Conservation (phyloP, 83 land plant genomes). For the Isoetes engelmannii region DNA sequence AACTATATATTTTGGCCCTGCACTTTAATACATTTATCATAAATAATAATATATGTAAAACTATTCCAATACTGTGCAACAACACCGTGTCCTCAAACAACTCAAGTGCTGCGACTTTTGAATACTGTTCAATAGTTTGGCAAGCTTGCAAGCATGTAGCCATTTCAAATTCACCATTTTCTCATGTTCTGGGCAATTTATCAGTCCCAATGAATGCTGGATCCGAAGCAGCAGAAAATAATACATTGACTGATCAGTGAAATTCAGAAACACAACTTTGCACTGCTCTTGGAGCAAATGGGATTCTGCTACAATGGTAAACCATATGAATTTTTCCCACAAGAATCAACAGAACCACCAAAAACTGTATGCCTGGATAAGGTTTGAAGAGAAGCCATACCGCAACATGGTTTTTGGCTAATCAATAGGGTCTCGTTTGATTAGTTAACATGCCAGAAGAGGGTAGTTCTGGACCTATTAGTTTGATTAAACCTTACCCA, state of each 20-base stretch:
- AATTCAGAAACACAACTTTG: conserved; percentile 55
- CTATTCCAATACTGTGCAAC: conserved; percentile 21
- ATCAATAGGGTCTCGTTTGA: conserved; percentile 60
- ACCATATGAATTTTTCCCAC: conserved; percentile 31
- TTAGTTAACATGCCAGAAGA: conserved; percentile 56
- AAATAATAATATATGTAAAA: too few relatives aligned
- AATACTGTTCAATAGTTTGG: conserved; percentile 65
- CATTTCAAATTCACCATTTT: conserved; percentile 66
- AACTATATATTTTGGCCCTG: too few relatives aligned
- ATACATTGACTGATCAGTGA: conserved; percentile 28
- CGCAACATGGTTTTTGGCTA: conserved; percentile 56
- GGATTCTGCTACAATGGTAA: conserved; percentile 44
- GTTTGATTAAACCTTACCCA: conserved; percentile 52
- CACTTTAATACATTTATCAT: too few relatives aligned
- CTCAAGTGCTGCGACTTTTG: conserved; percentile 11
- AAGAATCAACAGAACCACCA: conserved; percentile 24
- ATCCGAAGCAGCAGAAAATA: conserved; percentile 26
- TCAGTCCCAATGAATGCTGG: conserved; percentile 25
- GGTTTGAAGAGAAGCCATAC: conserved; percentile 49
- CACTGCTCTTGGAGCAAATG: conserved; percentile 32
- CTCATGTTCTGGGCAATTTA: conserved; percentile 34
- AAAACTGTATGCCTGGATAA: conserved; percentile 69
- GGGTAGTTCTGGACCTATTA: conserved; percentile 44
- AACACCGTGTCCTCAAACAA: conserved; percentile 17
- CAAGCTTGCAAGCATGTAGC: conserved; percentile 62